Evolutionary conservation across 176 grass and related monocot species (phyloP).

Genomic region (Zizania latifolia): DNA sequence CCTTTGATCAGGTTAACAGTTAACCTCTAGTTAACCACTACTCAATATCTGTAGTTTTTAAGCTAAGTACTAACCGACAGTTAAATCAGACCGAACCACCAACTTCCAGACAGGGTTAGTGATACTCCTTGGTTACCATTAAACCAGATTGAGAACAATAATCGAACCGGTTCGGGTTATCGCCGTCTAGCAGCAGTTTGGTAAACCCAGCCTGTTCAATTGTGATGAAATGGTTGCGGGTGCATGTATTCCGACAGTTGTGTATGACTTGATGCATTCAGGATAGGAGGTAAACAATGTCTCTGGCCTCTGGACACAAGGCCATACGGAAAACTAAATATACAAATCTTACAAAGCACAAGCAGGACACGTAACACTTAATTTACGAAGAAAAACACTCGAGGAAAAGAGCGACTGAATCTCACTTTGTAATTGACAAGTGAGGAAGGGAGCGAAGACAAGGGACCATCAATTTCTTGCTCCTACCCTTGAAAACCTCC

Average conservation of each 20-base stretch:
- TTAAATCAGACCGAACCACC: too few relatives aligned
- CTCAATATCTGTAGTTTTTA: too few relatives aligned
- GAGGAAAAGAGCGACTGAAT: not conserved
- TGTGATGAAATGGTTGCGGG: too few relatives aligned
- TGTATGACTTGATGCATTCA: not conserved
- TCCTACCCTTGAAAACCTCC: slow-evolving; percentile 56
- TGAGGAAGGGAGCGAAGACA: not conserved
- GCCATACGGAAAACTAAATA: not conserved
- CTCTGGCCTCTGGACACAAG: not conserved
- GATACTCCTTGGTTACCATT: too few relatives aligned
- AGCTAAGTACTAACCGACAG: too few relatives aligned
- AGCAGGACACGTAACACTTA: not conserved
- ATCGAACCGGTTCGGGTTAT: too few relatives aligned
- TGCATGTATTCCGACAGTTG: not conserved
- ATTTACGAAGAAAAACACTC: not conserved
- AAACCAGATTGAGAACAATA: too few relatives aligned
- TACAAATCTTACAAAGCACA: not conserved
- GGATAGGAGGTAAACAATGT: not conserved
- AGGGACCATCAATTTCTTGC: slow-evolving; percentile 30
- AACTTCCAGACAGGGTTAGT: too few relatives aligned
- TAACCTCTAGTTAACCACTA: too few relatives aligned
- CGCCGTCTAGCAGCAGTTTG: too few relatives aligned
- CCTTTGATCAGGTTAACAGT: too few relatives aligned
- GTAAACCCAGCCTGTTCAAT: too few relatives aligned
- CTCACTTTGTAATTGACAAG: not conserved